Evolutionary conservation across 2,329 filamentous ascomycete species (phyloP), one percentile per base, ranked within the genome.

Genomic region (Bimuria novae-zelandiae): DNA sequence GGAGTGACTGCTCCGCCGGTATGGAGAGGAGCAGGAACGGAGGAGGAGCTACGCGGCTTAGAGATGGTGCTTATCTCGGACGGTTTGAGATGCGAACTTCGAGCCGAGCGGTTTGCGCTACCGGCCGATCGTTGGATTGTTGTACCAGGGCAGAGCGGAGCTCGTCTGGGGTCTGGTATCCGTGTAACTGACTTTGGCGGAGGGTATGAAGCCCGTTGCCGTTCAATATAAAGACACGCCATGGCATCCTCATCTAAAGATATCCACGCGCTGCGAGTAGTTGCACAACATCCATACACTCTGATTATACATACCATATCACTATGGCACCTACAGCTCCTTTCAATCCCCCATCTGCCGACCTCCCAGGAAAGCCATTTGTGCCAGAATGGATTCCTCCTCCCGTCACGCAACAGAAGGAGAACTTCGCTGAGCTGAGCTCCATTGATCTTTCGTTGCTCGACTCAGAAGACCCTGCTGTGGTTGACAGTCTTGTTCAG

Each of bases 401-500:
- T 5, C 72, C 75, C 16, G 61, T 75, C 16, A 82, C 79, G 2
- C 65, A 77, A 47, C 65, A 79, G 59, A 75, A 75, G 43, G 70
- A 79, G 22, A 70, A 40, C 55, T 80, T 57, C 64, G 81, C 70
- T 14, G 44, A 64, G 39, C 57, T 72, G 30, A 69, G 60, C 14
- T 66, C 68, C 2, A 72, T 72, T 37, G 68, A 71, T 36, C 52
- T 72, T 12, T 69, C 68, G 0, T 48, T 67, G 35, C 63, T 70
- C 12, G 68, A 72, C 40, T 70, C 65, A 8, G 60, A 68, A 10
- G 64, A 71, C 25, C 65, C 64, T 17, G 51, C 57, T 2, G 74
- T 80, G 0, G 76, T 80, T 1, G 71, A 77, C 14, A 55, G 69
- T 2, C 72, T 82, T 3, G 72, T 81, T 3, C 61, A 77, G 37